These are phyloP conservation scores for Avena sativa DNA, from an alignment of 176 grass and related monocot genomes.

Conservation along the genomic window DNA sequence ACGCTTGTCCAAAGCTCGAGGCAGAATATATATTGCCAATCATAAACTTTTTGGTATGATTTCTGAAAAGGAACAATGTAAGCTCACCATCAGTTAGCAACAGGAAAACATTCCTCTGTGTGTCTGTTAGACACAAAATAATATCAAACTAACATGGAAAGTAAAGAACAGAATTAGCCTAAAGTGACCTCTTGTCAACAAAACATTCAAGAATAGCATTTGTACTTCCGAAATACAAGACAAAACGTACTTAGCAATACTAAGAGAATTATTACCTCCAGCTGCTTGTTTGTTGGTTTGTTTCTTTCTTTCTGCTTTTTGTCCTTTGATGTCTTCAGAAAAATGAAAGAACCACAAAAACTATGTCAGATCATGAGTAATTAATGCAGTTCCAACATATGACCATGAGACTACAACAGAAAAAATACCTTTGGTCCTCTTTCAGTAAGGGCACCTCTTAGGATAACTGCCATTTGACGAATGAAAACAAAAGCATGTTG, in stretches of 20 bases:
- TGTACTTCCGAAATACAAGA: conserved; percentile 5
- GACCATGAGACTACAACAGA: conserved; percentile 28
- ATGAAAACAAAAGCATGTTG: conserved; percentile 97
- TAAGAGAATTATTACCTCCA: conserved; percentile 56
- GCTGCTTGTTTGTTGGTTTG: conserved; percentile 72
- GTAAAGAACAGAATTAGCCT: not conserved
- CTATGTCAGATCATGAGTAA: conserved; percentile 37
- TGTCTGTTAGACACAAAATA: conserved; percentile 3
- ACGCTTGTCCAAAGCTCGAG: conserved; percentile 92
- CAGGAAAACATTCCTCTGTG: conserved; percentile 29
- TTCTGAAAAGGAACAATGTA: conserved; percentile 66
- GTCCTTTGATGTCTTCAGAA: conserved; percentile 69
- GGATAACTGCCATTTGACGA: conserved; percentile 80
- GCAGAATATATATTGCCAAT: conserved; percentile 99
- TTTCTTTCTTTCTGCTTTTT: conserved; percentile 77
- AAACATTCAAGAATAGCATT: conserved; percentile 13
- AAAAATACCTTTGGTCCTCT: conserved; percentile 80
- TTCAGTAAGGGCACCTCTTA: conserved; percentile 84
- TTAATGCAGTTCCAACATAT: conserved; percentile 12
- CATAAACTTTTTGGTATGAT: conserved; percentile 88
- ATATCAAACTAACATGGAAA: conserved; percentile 16
- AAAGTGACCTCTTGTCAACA: conserved; percentile 11
- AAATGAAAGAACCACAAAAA: conserved; percentile 31
- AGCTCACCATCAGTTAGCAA: conserved; percentile 28
- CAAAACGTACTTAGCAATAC: not conserved